Evolutionary conservation across 1,284 basidiomycete genomes (phyloP).

Genomic region (Rhodotorula sp.): DNA sequence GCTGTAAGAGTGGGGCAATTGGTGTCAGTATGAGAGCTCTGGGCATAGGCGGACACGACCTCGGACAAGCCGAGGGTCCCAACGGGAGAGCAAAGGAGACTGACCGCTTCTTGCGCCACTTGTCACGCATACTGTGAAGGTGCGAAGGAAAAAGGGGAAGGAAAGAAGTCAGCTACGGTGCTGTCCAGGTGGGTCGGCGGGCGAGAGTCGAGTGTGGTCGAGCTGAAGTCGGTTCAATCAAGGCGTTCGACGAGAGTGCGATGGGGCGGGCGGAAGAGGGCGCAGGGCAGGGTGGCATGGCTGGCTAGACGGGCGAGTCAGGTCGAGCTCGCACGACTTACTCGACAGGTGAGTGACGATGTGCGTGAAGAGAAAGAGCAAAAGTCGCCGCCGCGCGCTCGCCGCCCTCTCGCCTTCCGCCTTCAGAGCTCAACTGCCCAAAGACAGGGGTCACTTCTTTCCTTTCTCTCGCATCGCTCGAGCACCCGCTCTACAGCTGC

Average conservation of each 20-base stretch:
- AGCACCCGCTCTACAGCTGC: not conserved
- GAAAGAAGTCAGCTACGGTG: not conserved
- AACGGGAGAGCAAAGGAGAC: too few relatives aligned
- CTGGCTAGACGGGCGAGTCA: not conserved
- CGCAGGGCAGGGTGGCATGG: not conserved
- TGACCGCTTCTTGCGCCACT: slow-evolving; percentile 50
- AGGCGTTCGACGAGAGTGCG: not conserved
- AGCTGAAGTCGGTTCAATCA: not conserved
- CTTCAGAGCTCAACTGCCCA: not conserved
- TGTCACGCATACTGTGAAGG: slow-evolving; percentile 44
- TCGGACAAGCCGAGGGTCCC: too few relatives aligned
- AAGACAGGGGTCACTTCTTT: not conserved
- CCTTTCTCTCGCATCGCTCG: not conserved
- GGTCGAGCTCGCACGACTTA: not conserved
- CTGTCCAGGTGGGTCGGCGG: not conserved
- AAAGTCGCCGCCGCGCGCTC: not conserved
- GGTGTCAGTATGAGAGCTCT: too few relatives aligned
- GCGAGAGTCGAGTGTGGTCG: not conserved
- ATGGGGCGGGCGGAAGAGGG: not conserved
- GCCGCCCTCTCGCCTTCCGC: not conserved
- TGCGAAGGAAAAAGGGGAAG: too few relatives aligned
- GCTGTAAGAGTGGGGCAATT: too few relatives aligned
- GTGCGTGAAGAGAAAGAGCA: slow-evolving; percentile 27
- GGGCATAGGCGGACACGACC: too few relatives aligned
- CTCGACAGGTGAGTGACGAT: slow-evolving; percentile 23